phyloP scores from a whole-genome alignment of 2,329 filamentous ascomycete genomes.

The Claviceps africana region DNA sequence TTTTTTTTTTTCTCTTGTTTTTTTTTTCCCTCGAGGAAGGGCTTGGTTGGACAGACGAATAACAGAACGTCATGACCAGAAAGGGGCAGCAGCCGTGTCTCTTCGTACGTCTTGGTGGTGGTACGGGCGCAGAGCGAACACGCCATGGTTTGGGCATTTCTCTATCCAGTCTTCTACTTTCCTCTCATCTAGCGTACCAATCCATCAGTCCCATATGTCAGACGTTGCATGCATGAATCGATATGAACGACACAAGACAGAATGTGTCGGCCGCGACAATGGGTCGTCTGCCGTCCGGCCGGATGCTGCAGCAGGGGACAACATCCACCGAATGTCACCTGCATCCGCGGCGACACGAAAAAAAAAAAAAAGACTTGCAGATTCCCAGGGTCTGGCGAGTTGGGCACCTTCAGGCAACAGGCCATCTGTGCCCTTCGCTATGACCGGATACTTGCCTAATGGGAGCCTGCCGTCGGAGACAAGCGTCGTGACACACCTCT shows the following conservation, averaged over 20 bases:
- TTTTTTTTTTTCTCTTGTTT: not conserved
- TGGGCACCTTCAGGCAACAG: not conserved
- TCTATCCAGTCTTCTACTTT: not conserved
- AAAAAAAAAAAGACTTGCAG: slow-evolving; percentile 2
- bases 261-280: not conserved
- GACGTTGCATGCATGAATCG: not conserved
- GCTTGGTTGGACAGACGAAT: too few relatives aligned
- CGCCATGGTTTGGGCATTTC: not conserved
- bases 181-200: not conserved
- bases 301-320: not conserved
- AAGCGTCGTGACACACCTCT: not conserved
- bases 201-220: not conserved
- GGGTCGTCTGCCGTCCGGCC: not conserved
- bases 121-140: not conserved
- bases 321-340: not conserved
- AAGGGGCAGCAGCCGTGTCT: too few relatives aligned
- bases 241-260: not conserved
- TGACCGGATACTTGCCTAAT: not conserved
- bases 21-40: too few relatives aligned
- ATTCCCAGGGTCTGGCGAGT: slow-evolving; percentile 1
- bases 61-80: too few relatives aligned
- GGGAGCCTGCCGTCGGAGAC: not conserved
- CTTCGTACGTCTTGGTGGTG: not conserved
- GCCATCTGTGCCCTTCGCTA: not conserved
- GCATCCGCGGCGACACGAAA: not conserved